Evolutionary conservation across 768 basidiomycete species (phyloP).

Genomic region (Auriculariales sp.): DNA sequence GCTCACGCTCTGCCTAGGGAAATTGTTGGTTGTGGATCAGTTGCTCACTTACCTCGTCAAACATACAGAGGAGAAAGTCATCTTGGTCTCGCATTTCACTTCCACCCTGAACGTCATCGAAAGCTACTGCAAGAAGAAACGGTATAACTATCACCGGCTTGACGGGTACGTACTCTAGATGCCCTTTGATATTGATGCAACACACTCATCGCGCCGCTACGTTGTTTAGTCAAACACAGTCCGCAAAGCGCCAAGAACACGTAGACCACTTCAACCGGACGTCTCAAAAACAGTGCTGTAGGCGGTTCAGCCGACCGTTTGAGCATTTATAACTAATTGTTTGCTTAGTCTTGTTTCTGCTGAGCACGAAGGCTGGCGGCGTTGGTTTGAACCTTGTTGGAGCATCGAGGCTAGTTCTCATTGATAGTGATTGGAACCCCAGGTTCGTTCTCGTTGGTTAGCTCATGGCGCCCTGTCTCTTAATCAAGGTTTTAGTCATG

Average conservation of each 20-base stretch:
- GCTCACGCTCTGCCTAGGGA: constrained; percentile 35
- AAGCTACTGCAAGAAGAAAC: constrained; percentile 60
- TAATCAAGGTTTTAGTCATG: constrained; percentile 37
- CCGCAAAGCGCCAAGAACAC: constrained; percentile 66
- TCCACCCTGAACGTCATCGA: constrained; percentile 88
- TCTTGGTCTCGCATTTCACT: constrained; percentile 93
- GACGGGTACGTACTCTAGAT: constrained; percentile 49
- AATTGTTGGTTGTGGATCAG: constrained; percentile 50
- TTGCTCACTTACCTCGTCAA: constrained; percentile 47
- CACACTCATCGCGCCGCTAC: constrained; percentile 1
- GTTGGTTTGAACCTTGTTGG: constrained; percentile 89
- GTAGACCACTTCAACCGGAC: constrained; percentile 83
- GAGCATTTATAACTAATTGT: background rate
- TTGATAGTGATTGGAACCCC: constrained; percentile 94
- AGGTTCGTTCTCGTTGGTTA: constrained; percentile 28
- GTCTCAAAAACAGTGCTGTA: constrained; percentile 57
- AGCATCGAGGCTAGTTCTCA: constrained; percentile 70
- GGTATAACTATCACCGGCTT: constrained; percentile 69
- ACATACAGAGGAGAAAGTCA: constrained; percentile 85
- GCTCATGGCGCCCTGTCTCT: background rate
- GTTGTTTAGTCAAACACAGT: constrained; percentile 48
- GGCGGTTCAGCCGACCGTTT: constrained; percentile 11
- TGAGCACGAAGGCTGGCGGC: constrained; percentile 92
- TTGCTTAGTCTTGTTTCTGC: constrained; percentile 63
- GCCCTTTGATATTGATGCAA: background rate